Evolutionary conservation across 2,329 filamentous ascomycete genomes (phyloP).

Genomic region (Trichoderma sp.): DNA sequence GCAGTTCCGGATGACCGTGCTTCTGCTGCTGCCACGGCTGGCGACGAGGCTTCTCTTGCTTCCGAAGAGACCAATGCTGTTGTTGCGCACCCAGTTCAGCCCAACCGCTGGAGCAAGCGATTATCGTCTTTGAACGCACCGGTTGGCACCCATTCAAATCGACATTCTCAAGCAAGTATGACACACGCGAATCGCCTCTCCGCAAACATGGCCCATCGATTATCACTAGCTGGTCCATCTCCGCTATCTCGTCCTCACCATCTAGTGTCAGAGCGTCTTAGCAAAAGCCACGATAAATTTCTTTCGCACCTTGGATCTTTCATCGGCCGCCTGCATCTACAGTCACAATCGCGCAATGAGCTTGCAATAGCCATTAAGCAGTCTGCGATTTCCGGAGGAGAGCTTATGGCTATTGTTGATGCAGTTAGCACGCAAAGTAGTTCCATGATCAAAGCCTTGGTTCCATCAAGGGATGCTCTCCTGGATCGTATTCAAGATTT

Average conservation of each 20-base stretch:
- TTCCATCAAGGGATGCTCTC: constrained; percentile 72
- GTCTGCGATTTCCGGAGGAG: constrained; percentile 77
- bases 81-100: constrained; percentile 35
- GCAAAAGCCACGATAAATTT: constrained; percentile 80
- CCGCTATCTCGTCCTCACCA: constrained; percentile 65
- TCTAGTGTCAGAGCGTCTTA: constrained; percentile 81
- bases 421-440: constrained; percentile 78
- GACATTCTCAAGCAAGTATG: constrained; percentile 39
- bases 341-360: constrained; percentile 87
- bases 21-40: constrained; percentile 41
- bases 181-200: constrained; percentile 50
- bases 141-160: constrained; percentile 35
- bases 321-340: constrained; percentile 83
- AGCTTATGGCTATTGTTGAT: constrained; percentile 77
- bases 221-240: constrained; percentile 71
- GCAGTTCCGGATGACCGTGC: constrained; percentile 42
- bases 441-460: constrained; percentile 65
- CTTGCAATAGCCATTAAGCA: constrained; percentile 80
- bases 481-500: constrained; percentile 78
- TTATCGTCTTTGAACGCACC: constrained; percentile 49
- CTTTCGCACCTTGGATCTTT: constrained; percentile 90
- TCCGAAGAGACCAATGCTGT: constrained; percentile 3
- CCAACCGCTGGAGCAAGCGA: constrained; percentile 46
- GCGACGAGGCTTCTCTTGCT: constrained; percentile 35
- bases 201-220: constrained; percentile 66